Percentiles rank a stretch among this genome's conserved stretches.
phyloP scores from a whole-genome alignment of 805 yeast genomes.

The Candida succiphila region DNA sequence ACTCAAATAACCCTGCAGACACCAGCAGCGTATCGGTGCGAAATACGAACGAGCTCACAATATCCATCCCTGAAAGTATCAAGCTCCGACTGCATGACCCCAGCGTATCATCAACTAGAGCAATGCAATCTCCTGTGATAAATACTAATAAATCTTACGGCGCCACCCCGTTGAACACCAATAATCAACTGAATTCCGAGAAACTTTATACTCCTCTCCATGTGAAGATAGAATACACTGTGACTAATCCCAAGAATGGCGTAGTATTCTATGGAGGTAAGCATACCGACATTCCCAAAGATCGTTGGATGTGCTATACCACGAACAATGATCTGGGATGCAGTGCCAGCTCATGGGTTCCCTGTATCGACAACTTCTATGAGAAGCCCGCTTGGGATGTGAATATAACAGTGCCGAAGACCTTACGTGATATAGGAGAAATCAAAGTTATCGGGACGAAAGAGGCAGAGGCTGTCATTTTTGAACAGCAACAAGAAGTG shows the following conservation, averaged over 20 bases:
- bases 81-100: constrained; percentile 51
- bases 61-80: constrained; percentile 57
- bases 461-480: constrained; percentile 21
- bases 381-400: constrained; percentile 90
- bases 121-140: constrained; percentile 23
- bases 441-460: constrained; percentile 31
- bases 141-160: constrained; percentile 25
- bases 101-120: no score
- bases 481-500: constrained; percentile 15
- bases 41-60: constrained; percentile 54
- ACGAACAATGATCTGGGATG: constrained; percentile 67
- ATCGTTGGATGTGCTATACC: constrained; percentile 80
- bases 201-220: constrained; percentile 64
- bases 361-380: constrained; percentile 84
- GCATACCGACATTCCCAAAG: constrained; percentile 31
- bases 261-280: constrained; percentile 61
- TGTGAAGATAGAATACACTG: constrained; percentile 55
- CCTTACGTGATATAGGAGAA: constrained; percentile 59
- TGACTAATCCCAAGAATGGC: constrained; percentile 64
- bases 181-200: constrained; percentile 24
- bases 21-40: constrained; percentile 14
- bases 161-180: constrained; percentile 25
- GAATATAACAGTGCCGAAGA: constrained; percentile 76
- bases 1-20: constrained; percentile 22
- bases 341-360: constrained; percentile 95